A percentile compares a stretch with the other conserved stretches of the same genome.
Conservation (phyloP, 2,329 filamentous ascomycete species). For the Cercospora berteroae region DNA sequence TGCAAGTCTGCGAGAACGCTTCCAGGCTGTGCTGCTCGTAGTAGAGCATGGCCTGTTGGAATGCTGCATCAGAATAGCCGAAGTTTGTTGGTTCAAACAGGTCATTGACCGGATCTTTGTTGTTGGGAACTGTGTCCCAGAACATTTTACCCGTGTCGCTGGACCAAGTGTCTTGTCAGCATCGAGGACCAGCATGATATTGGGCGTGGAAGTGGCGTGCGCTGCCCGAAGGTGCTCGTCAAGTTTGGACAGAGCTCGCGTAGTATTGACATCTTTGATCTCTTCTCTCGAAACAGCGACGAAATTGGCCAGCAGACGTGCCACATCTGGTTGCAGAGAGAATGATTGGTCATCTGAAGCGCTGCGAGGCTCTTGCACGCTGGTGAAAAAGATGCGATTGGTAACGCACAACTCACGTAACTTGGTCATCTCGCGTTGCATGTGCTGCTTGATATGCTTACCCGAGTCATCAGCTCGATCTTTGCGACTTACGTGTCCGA, state of each 20-base stretch:
- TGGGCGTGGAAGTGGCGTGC: slow-evolving; percentile 21
- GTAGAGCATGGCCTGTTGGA: slow-evolving; percentile 54
- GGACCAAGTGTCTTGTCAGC: slow-evolving; percentile 56
- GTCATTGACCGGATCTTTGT: slow-evolving; percentile 54
- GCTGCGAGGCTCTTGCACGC: slow-evolving; percentile 21
- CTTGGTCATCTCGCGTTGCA: slow-evolving; percentile 45
- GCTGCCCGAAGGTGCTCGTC: neutral
- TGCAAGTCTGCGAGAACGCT: slow-evolving; percentile 49
- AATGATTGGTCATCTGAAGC: neutral
- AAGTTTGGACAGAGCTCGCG: neutral
- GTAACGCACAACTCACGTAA: slow-evolving; percentile 48
- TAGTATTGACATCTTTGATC: neutral
- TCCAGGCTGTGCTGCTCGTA: slow-evolving; percentile 50
- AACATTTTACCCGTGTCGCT: slow-evolving; percentile 54
- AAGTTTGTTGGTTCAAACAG: slow-evolving; percentile 49
- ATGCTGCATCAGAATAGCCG: slow-evolving; percentile 55
- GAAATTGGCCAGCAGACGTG: neutral
- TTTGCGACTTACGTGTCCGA: slow-evolving; percentile 39
- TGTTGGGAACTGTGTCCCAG: slow-evolving; percentile 42
- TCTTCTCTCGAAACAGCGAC: neutral
- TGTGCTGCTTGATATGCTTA: slow-evolving; percentile 49
- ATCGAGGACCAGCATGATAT: slow-evolving; percentile 57
- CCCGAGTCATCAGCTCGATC: slow-evolving; percentile 32
- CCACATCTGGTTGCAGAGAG: neutral
- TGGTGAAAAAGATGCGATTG: slow-evolving; percentile 50